These are phyloP conservation scores for Arthrobotrys entomopaga DNA, from an alignment of 2,329 filamentous ascomycete species.

Conservation along the genomic window DNA sequence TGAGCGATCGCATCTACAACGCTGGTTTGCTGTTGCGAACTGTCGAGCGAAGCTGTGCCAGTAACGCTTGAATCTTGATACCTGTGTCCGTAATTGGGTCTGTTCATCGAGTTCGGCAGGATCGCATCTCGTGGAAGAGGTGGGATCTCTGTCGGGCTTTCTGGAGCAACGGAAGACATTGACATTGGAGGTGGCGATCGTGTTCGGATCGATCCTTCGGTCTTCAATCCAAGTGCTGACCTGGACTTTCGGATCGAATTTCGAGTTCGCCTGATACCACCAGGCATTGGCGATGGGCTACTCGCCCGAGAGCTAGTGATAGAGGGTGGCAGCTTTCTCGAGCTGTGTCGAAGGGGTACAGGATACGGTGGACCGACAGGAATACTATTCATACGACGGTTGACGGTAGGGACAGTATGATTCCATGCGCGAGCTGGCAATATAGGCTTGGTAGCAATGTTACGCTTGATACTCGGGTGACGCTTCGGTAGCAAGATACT, in stretches of 20 bases:
- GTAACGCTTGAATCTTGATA: slow-evolving; percentile 57
- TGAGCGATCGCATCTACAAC: slow-evolving; percentile 97
- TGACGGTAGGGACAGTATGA: slow-evolving; percentile 44
- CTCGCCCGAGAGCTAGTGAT: slow-evolving; percentile 72
- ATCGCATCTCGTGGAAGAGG: slow-evolving; percentile 60
- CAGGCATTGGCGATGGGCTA: slow-evolving; percentile 66
- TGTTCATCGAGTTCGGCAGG: slow-evolving; percentile 66
- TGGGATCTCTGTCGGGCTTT: slow-evolving; percentile 76
- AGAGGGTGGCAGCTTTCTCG: slow-evolving; percentile 75
- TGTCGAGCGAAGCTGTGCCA: slow-evolving; percentile 68
- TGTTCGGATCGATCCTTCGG: slow-evolving; percentile 66
- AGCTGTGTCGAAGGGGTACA: slow-evolving; percentile 88
- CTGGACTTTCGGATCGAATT: slow-evolving; percentile 78
- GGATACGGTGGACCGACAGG: slow-evolving; percentile 78
- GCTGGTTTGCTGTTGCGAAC: slow-evolving; percentile 74
- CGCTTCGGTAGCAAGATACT: slow-evolving; percentile 45
- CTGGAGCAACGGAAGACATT: slow-evolving; percentile 73
- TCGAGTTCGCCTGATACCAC: slow-evolving; percentile 50
- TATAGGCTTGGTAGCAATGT: slow-evolving; percentile 60
- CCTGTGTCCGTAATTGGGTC: slow-evolving; percentile 57
- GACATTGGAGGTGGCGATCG: slow-evolving; percentile 75
- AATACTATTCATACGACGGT: slow-evolving; percentile 54
- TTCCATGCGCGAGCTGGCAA: slow-evolving; percentile 48
- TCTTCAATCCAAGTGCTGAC: slow-evolving; percentile 77
- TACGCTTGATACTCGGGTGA: slow-evolving; percentile 64